phyloP scores from a whole-genome alignment of 2,329 filamentous ascomycete species.

The Cyclaneusma minus region DNA sequence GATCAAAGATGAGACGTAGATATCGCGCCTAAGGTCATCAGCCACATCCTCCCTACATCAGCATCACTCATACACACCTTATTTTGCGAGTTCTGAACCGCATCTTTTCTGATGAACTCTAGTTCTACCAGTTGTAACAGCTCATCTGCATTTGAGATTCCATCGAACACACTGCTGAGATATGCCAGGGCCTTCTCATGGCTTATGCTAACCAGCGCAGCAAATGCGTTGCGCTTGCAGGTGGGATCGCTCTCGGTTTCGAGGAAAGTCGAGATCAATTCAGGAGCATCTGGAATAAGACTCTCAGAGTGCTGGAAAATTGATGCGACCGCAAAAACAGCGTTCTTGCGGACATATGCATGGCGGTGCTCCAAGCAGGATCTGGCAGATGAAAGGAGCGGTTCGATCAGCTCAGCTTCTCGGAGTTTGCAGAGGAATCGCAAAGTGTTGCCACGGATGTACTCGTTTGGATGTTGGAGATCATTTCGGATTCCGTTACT shows the following conservation, averaged over 20 bases:
- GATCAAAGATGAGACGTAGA: constrained; percentile 85
- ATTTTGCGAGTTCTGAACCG: constrained; percentile 84
- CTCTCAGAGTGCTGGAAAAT: constrained; percentile 84
- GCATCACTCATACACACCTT: constrained; percentile 43
- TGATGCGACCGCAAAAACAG: constrained; percentile 84
- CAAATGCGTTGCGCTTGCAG: constrained; percentile 96
- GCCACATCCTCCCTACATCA: constrained; percentile 6
- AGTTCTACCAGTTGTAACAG: constrained; percentile 84
- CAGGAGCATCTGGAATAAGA: constrained; percentile 87
- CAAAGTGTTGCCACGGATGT: constrained; percentile 93
- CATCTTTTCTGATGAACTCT: constrained; percentile 96
- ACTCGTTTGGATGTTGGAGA: constrained; percentile 94
- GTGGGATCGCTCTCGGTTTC: constrained; percentile 84
- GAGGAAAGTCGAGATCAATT: constrained; percentile 80
- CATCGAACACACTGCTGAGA: constrained; percentile 77
- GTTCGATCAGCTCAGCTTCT: constrained; percentile 91
- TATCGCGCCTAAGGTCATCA: constrained; percentile 56
- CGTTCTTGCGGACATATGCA: constrained; percentile 96
- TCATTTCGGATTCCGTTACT: constrained; percentile 98
- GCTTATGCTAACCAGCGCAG: constrained; percentile 76
- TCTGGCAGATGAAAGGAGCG: constrained; percentile 80
- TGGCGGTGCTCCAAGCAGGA: constrained; percentile 91
- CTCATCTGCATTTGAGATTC: constrained; percentile 87
- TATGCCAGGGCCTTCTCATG: constrained; percentile 87
- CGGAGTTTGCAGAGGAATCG: constrained; percentile 94